Evolutionary conservation across 257 asterid species (phyloP), one percentile per base, ranked within the genome.

Genomic region (Gardenia jasminoides): DNA sequence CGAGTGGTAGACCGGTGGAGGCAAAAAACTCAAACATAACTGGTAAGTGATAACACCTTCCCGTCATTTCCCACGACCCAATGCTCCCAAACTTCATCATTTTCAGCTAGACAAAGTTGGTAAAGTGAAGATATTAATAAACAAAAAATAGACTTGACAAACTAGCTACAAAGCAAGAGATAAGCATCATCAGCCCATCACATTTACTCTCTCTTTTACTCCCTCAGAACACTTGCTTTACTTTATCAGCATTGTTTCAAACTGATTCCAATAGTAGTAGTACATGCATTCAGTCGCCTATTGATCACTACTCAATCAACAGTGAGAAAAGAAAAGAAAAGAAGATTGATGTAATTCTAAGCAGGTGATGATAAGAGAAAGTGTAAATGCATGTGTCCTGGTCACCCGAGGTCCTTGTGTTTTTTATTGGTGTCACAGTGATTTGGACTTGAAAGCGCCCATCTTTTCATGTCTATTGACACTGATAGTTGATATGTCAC

Each of bases 391-490:
- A 75, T 66, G 80, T 83, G 74, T 83, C 81, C 43, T 67, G 66
- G 75, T 58, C 74, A 78, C 58, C 76, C 68, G 19, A 69, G 70
- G 67, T 48, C 62, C 78, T 76, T 72, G 20, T 72, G 62, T 54
- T 62, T 68, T 24, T 82, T 87, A 87, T 79, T 86, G 95, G 94
- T 87, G 95, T 69, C 90, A 90, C 92, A 94, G 93, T 92, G 98
- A 90, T 86, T 85, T 77, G 81, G 96, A 94, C 94, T 81, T 93
- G 98, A 94, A 91, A 90, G 96, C 90, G 84, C 97, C 98, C 95
- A 91, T 94, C 98, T 92, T 92, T 91, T 94, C 98, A 90, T 92
- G 98, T 94, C 96, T 80, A 87, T 90, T 91, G 98, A 94, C 94
- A 90, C 78, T 89, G 97, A 92, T 94, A 79, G 84, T 92, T 94